Evolutionary conservation across 208 protist species (phyloP).

Genomic region (Leishmania major): DNA sequence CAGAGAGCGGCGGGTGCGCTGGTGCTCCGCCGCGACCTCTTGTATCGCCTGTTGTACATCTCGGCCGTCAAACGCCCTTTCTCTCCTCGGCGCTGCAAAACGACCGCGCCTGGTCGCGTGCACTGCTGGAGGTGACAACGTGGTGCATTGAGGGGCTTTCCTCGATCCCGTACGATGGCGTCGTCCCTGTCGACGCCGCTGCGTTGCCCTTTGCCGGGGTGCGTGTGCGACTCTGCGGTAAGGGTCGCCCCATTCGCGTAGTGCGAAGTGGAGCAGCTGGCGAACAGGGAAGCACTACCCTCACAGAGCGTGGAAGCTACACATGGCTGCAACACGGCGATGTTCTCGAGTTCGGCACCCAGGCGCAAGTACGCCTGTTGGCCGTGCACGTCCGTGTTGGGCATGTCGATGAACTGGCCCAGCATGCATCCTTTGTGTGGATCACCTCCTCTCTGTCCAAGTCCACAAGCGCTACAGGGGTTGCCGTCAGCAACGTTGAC

Average conservation of each 20-base stretch:
- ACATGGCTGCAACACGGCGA: conserved; percentile 37
- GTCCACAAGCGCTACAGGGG: neutral
- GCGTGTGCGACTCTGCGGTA: conserved; percentile 25
- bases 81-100: conserved; percentile 12
- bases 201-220: conserved; percentile 23
- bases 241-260: conserved; percentile 1
- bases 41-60: conserved; percentile 21
- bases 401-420: neutral
- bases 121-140: conserved; percentile 27
- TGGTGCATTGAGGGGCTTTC: conserved; percentile 34
- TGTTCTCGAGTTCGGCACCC: conserved; percentile 20
- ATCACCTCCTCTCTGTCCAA: neutral
- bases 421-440: conserved; percentile 28
- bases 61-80: conserved; percentile 27
- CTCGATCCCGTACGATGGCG: neutral
- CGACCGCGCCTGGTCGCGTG: conserved; percentile 29
- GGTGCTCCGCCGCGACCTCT: conserved; percentile 10
- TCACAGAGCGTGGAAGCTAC: conserved; percentile 3
- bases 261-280: neutral
- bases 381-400: conserved; percentile 19
- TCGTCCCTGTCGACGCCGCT: conserved; percentile 16
- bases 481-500: neutral
- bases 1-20: neutral
- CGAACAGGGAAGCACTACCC: neutral
- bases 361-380: conserved; percentile 9